Conservation (phyloP, 768 basidiomycete genomes). For the Punctularia strigosozonata region DNA sequence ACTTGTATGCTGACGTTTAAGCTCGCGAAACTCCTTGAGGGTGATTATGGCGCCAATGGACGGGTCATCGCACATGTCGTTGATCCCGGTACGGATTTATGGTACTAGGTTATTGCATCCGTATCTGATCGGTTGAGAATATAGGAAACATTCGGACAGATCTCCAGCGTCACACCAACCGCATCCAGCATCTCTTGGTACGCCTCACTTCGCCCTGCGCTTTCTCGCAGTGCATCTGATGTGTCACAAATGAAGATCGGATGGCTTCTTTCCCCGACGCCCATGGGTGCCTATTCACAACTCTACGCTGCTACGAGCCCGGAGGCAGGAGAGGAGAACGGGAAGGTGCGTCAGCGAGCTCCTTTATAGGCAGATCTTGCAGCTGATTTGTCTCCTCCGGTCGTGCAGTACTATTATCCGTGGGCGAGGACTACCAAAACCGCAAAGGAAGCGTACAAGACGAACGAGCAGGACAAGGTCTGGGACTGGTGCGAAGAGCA, state of each 20-base stretch:
- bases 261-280: slow-evolving; percentile 3
- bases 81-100: slow-evolving; percentile 10
- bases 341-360: slow-evolving; percentile 16
- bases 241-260: slow-evolving; percentile 1
- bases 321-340: slow-evolving; percentile 14
- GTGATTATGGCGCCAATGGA: no score
- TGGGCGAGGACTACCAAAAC: no score
- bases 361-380: no score
- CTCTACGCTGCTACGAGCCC: slow-evolving; percentile 19
- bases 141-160: slow-evolving; percentile 5
- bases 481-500: no score
- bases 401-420: no score
- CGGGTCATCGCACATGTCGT: slow-evolving; percentile 12
- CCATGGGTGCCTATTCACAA: slow-evolving; percentile 17
- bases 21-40: no score
- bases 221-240: not conserved
- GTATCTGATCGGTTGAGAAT: not conserved
- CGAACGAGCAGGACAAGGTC: no score
- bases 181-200: not conserved
- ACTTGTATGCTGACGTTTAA: no score
- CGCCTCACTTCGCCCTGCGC: not conserved
- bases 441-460: no score
- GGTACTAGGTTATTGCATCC: not conserved
- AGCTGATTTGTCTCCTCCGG: no score
- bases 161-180: slow-evolving; percentile 2